Percentiles rank a stretch among this genome's conserved stretches.
These are phyloP conservation scores for Inonotus obliquus DNA, from an alignment of 1,284 basidiomycete genomes.

Conservation along the genomic window DNA sequence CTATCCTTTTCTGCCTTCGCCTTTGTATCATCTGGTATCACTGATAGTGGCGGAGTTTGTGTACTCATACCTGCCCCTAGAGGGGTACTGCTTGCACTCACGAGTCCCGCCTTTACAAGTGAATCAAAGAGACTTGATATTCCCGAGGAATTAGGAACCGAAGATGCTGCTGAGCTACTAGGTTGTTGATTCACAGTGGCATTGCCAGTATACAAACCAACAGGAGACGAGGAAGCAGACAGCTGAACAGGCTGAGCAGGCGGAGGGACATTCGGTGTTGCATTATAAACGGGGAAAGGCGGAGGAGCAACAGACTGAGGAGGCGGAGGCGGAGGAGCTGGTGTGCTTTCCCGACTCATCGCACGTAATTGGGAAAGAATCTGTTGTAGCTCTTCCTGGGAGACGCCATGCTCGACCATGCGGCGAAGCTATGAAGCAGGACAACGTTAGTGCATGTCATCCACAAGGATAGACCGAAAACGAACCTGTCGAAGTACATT, in stretches of 20 bases:
- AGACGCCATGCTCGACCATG: constrained; percentile 75
- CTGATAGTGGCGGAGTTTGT: constrained; percentile 28
- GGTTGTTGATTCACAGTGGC: constrained; percentile 20
- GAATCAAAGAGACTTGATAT: constrained; percentile 61
- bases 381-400: constrained; percentile 74
- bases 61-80: constrained; percentile 34
- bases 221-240: constrained; percentile 22
- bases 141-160: constrained; percentile 26
- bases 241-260: constrained; percentile 26
- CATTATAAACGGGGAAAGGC: constrained; percentile 21
- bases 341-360: constrained; percentile 42
- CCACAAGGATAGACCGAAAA: constrained; percentile 13
- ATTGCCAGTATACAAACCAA: constrained; percentile 21
- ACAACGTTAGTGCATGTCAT: not conserved
- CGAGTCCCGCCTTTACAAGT: constrained; percentile 71
- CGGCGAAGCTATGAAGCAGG: constrained; percentile 54
- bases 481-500: constrained; percentile 70
- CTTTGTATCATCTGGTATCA: constrained; percentile 37
- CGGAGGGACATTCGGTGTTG: constrained; percentile 21
- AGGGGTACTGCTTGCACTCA: constrained; percentile 47
- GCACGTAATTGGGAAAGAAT: constrained; percentile 75
- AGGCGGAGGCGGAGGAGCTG: constrained; percentile 34
- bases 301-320: constrained; percentile 23
- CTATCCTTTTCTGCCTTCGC: constrained; percentile 31
- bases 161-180: constrained; percentile 13